Base-by-base conservation (phyloP, 1,284 basidiomycete species). In the Rhodotorula mucilaginosa region DNA sequence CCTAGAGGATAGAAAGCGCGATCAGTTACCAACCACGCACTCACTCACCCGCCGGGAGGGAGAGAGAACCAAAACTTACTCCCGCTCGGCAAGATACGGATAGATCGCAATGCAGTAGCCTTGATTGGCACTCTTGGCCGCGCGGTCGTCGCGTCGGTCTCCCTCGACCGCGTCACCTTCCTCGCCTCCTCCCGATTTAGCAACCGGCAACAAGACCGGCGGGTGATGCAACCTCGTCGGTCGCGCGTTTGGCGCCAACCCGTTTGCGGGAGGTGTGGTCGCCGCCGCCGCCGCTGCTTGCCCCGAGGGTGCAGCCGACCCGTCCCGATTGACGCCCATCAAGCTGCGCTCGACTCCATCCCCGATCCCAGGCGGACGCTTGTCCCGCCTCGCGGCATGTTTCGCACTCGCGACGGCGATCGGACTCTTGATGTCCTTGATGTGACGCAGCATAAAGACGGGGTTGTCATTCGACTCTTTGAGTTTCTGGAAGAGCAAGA, bases 391-490 rank as follows among this genome's bases (percentile, higher is more conserved):
- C 15, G 89, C 86, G 16, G 91, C 91, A 79, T 96, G 93, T 81
- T 97, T 97, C 81, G 94, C 91, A 77, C 93, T 90, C 13, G 94
- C 95, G 47, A 97, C 92, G 2, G 89, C 91, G 71, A 97, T 97
- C 0, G 97, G 97, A 23, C 93, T 97, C 65, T 93, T 91, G 75
- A 99, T 97, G 79, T 99, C 97, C 79, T 93, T 94, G 80, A 99
- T 97, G 78, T 98, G 95, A 70, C 97, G 91, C 56, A 99, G 87
- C 93, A 98, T 98, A 82, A 99, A 99, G 16, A 97, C 94, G 0
- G 97, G 95, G 74, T 95, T 94, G 83, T 97, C 97, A 81, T 94
- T 93, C 6, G 90, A 89, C 78, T 99, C 97, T 81, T 99, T 99
- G 62, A 99, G 87, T 80, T 92, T 93, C 81, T 99, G 96, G 84